Percentiles rank a stretch among this genome's conserved stretches.
Conservation (phyloP, 305 asterid genomes). For the Solanum hybrid region DNA sequence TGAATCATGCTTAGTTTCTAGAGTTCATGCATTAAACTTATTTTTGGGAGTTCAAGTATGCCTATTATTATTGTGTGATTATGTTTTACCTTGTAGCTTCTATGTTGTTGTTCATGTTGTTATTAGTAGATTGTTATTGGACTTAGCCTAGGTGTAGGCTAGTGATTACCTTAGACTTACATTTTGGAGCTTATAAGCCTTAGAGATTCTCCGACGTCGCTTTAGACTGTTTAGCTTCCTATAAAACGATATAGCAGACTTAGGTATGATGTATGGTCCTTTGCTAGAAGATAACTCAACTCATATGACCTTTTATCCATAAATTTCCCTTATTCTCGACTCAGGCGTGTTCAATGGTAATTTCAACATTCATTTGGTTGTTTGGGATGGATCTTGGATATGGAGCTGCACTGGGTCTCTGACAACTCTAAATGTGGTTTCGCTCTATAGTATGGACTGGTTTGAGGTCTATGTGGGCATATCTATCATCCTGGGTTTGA, state of each 20-base stretch:
- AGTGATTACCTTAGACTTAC: background rate
- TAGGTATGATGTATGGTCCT: background rate
- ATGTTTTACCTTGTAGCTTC: background rate
- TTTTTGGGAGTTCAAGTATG: background rate
- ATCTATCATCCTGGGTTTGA: too few relatives aligned
- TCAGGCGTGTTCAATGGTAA: background rate
- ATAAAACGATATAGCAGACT: background rate
- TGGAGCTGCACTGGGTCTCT: too few relatives aligned
- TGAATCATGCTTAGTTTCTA: too few relatives aligned
- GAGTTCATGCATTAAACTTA: background rate
- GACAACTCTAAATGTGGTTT: too few relatives aligned
- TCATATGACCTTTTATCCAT: background rate
- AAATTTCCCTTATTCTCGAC: background rate
- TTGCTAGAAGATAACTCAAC: too few relatives aligned
- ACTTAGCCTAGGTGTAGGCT: background rate
- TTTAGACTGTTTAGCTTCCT: background rate
- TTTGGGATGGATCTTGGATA: too few relatives aligned
- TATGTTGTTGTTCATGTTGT: background rate
- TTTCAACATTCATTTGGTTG: too few relatives aligned
- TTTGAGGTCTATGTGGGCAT: too few relatives aligned
- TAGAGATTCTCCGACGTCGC: too few relatives aligned
- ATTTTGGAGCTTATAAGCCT: background rate
- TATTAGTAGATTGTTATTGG: background rate
- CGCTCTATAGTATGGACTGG: too few relatives aligned
- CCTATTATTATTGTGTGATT: background rate